These are phyloP conservation scores for Senna siamea DNA, from an alignment of 306 rosid species.

Conservation along the genomic window DNA sequence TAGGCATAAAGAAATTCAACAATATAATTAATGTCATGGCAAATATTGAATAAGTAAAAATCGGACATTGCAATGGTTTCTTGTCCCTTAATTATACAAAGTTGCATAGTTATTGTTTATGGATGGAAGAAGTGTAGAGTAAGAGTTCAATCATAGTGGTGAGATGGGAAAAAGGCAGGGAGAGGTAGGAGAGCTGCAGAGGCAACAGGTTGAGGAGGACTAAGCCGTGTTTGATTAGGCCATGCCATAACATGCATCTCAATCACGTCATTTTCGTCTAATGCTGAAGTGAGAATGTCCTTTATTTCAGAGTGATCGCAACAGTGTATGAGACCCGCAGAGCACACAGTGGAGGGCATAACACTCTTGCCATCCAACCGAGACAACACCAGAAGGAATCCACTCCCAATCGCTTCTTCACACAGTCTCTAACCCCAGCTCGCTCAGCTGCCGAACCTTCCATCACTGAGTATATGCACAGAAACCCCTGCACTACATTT, in stretches of 20 bases:
- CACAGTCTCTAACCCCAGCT: slow-evolving; percentile 34
- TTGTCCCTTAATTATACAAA: too few relatives aligned
- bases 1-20: too few relatives aligned
- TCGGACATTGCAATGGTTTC: too few relatives aligned
- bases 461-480: slow-evolving; percentile 48
- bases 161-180: slow-evolving; percentile 4
- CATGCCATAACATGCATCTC: slow-evolving; percentile 41
- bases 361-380: slow-evolving; percentile 40
- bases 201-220: slow-evolving; percentile 23
- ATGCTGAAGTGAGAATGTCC: slow-evolving; percentile 26
- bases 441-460: slow-evolving; percentile 36
- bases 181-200: slow-evolving; percentile 36
- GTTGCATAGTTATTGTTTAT: too few relatives aligned
- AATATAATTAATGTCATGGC: too few relatives aligned
- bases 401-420: slow-evolving; percentile 37
- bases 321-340: slow-evolving; percentile 39
- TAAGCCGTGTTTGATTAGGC: slow-evolving; percentile 37
- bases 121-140: too few relatives aligned
- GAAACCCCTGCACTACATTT: slow-evolving; percentile 30
- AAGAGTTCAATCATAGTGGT: neutral
- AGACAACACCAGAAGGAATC: slow-evolving; percentile 44
- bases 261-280: slow-evolving; percentile 32
- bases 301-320: slow-evolving; percentile 43
- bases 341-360: slow-evolving; percentile 37
- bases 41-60: too few relatives aligned